These are phyloP conservation scores for Ilex asprella DNA, from an alignment of 257 asterid species.

Conservation along the genomic window DNA sequence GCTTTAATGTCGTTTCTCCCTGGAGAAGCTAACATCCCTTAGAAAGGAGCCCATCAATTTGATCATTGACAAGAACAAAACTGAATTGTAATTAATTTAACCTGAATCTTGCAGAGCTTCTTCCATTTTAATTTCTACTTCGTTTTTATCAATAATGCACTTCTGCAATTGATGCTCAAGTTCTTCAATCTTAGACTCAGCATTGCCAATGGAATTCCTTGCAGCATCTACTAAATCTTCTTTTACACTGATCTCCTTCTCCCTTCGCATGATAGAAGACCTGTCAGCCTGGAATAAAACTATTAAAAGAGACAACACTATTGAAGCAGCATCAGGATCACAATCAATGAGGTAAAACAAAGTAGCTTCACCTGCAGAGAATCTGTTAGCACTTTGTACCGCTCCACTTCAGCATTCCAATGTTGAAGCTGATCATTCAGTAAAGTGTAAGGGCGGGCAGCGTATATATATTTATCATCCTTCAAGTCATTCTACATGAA, in stretches of 20 bases:
- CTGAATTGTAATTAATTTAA: slow-evolving; percentile 24
- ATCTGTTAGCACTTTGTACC: slow-evolving; percentile 52
- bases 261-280: slow-evolving; percentile 66
- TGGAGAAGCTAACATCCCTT: slow-evolving; percentile 25
- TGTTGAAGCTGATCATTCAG: slow-evolving; percentile 84
- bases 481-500: slow-evolving; percentile 60
- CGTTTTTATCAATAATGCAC: slow-evolving; percentile 62
- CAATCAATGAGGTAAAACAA: slow-evolving; percentile 14
- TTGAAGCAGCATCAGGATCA: slow-evolving; percentile 1
- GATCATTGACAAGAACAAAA: slow-evolving; percentile 11
- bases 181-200: slow-evolving; percentile 68
- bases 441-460: slow-evolving; percentile 78
- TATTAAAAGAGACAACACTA: slow-evolving; percentile 25
- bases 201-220: slow-evolving; percentile 42
- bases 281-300: slow-evolving; percentile 70
- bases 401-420: slow-evolving; percentile 87
- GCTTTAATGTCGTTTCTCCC: slow-evolving; percentile 79
- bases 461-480: slow-evolving; percentile 58
- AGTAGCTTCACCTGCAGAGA: slow-evolving; percentile 67
- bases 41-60: slow-evolving; percentile 20
- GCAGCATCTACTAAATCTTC: slow-evolving; percentile 67
- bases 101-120: slow-evolving; percentile 91
- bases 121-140: slow-evolving; percentile 78
- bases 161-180: slow-evolving; percentile 62
- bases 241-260: slow-evolving; percentile 62